Evolutionary conservation across 805 yeast species (phyloP).

Genomic region (Komagataella kurtzmanii): DNA sequence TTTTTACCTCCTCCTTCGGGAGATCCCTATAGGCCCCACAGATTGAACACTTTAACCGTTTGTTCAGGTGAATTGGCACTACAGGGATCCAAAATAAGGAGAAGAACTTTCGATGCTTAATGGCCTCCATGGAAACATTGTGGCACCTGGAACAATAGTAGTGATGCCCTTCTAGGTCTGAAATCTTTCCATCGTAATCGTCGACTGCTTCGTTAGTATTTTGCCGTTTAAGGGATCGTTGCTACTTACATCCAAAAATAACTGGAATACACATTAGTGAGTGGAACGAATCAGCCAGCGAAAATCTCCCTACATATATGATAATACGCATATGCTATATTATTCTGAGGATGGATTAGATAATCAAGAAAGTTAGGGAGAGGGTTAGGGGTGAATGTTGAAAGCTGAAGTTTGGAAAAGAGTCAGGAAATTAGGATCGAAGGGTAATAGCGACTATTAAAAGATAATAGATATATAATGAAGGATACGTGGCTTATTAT

Average conservation of each 20-base stretch:
- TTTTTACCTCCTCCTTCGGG: conserved; percentile 3
- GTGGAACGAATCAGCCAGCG: background rate
- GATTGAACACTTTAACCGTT: conserved; percentile 12
- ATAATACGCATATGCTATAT: too few species aligned
- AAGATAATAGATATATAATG: too few species aligned
- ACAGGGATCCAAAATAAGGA: conserved; percentile 13
- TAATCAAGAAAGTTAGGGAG: background rate
- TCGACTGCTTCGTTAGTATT: background rate
- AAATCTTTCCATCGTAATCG: background rate
- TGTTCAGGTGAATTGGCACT: conserved; percentile 11
- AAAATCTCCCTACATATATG: background rate
- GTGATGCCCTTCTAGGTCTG: background rate
- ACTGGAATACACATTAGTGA: background rate
- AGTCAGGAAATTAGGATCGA: too few species aligned
- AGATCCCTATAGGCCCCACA: conserved; percentile 8
- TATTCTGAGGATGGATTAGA: background rate
- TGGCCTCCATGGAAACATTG: conserved; percentile 11
- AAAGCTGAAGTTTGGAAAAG: too few species aligned
- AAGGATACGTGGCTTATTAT: too few species aligned
- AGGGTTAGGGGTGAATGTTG: too few species aligned
- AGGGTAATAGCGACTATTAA: too few species aligned
- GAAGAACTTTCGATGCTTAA: conserved; percentile 11
- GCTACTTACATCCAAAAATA: background rate
- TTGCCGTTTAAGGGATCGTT: background rate
- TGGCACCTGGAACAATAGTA: conserved; percentile 15